These are phyloP conservation scores for Stachybotrys chartarum DNA, from an alignment of 2,329 filamentous ascomycete species.

Conservation along the genomic window DNA sequence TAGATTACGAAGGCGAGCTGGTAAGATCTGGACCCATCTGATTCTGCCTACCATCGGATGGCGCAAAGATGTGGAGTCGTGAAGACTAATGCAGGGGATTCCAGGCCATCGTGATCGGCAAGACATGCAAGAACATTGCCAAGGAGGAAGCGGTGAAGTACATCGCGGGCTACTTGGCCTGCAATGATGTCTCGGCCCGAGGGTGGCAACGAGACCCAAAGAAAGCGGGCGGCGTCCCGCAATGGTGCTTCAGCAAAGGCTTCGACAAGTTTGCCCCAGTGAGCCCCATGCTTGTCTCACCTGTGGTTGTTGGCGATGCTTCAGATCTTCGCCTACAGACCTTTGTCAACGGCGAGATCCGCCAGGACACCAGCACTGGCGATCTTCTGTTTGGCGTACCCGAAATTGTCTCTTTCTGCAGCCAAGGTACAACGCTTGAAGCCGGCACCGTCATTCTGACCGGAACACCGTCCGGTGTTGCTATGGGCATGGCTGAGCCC, in stretches of 20 bases:
- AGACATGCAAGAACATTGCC: slow-evolving; percentile 42
- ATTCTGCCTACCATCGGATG: no score
- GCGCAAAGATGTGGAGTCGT: no score
- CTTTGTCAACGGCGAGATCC: slow-evolving; percentile 40
- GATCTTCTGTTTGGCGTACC: slow-evolving; percentile 44
- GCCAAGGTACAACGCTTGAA: slow-evolving; percentile 41
- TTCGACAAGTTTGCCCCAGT: slow-evolving; percentile 49
- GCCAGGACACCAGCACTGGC: slow-evolving; percentile 39
- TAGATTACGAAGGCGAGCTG: slow-evolving; percentile 45
- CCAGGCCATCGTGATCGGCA: slow-evolving; percentile 43
- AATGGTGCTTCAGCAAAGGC: slow-evolving; percentile 51
- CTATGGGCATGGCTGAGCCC: slow-evolving; percentile 35
- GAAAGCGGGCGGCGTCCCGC: slow-evolving; percentile 28
- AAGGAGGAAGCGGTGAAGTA: slow-evolving; percentile 35
- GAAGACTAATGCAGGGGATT: no score
- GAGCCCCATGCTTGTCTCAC: slow-evolving; percentile 35
- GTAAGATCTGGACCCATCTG: slow-evolving; percentile 13
- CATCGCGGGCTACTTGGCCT: slow-evolving; percentile 35
- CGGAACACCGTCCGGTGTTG: slow-evolving; percentile 40
- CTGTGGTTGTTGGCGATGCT: slow-evolving; percentile 19
- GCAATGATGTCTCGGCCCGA: slow-evolving; percentile 50
- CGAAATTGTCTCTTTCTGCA: slow-evolving; percentile 37
- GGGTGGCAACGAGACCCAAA: slow-evolving; percentile 45
- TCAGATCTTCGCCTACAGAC: slow-evolving; percentile 24
- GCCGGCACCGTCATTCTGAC: slow-evolving; percentile 43